Evolutionary conservation across 768 basidiomycete species (phyloP), one percentile per base, ranked within the genome.

Genomic region (Phaeolepiota aurea): DNA sequence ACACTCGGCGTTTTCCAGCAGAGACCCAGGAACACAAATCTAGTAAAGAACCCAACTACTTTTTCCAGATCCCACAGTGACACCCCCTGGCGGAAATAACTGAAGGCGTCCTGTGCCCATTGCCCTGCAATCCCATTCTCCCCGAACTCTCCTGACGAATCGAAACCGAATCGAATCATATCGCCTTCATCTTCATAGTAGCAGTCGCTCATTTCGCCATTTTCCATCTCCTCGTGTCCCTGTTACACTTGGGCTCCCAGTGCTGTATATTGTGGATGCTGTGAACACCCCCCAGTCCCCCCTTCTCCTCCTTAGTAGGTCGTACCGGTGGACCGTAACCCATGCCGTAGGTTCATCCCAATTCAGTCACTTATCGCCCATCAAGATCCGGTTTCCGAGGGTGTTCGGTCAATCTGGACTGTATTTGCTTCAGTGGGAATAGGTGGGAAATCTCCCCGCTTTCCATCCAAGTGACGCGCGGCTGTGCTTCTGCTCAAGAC

Each of bases 341-440:
- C 51, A 44, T 56, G 54, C 57, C 52, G 48, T 14, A 35, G 13
- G 5, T 33, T 20, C 21, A 16, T 13, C 50, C 42, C 48, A 36
- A 48, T 52, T 46, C 45, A 43, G 45, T 50, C 52, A 50, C 48
- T 51, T 54, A 61, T 49, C 59, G 51, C 59, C 59, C 51, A 63
- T 61, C 66, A 63, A 65, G 68, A 70, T 70, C 68, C 68, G 66
- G 56, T 48, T 61, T 56, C 58, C 59, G 61, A 60, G 58, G 56
- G 48, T 47, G 38, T 56, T 59, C 58, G 55, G 56, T 39, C 56
- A 54, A 44, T 50, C 52, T 57, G 55, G 51, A 15, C 40, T 34
- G 41, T 49, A 48, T 44, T 42, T 46, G 43, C 32, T 28, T 37
- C 34, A 14, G 23, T 31, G 14, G 28, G 28, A 31, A 31, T 31